Percentiles rank a stretch among this genome's conserved stretches.
phyloP scores from a whole-genome alignment of 2,329 filamentous ascomycete species.

The Colletotrichum camelliae region DNA sequence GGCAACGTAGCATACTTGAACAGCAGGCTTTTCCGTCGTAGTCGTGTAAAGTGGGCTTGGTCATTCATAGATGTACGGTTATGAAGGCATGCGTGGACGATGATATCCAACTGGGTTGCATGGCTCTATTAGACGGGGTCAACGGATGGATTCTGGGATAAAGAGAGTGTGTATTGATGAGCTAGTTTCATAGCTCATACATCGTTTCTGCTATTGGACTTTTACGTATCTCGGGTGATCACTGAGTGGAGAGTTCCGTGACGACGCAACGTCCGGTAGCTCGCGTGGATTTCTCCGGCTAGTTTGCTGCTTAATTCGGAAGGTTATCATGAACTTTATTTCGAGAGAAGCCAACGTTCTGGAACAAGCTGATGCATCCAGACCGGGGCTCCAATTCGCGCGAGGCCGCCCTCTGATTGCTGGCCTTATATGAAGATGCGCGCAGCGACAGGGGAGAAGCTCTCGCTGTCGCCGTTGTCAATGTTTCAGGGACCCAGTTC shows the following conservation, averaged over 20 bases:
- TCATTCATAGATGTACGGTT: neutral
- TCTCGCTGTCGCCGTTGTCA: neutral
- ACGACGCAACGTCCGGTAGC: neutral
- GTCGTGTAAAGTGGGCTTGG: neutral
- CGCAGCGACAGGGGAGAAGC: neutral
- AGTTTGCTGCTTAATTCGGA: neutral
- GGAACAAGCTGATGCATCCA: neutral
- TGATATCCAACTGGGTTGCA: constrained; percentile 11
- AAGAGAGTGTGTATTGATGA: neutral
- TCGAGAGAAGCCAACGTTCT: neutral
- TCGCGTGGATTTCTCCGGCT: neutral
- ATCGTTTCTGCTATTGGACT: neutral
- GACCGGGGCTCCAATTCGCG: neutral
- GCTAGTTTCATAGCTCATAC: neutral
- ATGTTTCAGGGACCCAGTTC: neutral
- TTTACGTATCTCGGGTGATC: neutral
- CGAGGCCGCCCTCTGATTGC: neutral
- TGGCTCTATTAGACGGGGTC: neutral
- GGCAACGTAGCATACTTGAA: neutral
- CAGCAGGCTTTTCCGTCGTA: neutral
- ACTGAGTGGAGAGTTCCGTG: neutral
- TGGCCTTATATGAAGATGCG: neutral
- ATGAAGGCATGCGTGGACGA: neutral
- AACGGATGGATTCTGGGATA: neutral
- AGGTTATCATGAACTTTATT: neutral